Base-by-base conservation (phyloP, 192 early-diverging fungal species). In the Backusella parvicylindrica region DNA sequence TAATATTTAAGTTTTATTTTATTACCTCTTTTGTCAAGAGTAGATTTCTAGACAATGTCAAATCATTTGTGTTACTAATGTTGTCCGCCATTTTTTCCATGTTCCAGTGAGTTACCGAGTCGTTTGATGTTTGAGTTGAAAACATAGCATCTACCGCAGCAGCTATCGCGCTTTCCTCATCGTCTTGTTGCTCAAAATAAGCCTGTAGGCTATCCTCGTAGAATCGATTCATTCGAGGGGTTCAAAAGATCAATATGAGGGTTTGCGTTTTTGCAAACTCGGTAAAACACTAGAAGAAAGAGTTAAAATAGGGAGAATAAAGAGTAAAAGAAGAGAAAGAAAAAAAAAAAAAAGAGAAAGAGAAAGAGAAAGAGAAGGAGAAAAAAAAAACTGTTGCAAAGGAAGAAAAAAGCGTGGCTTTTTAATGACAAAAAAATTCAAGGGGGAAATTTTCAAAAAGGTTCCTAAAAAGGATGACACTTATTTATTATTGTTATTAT, bases 121-220 rank as follows among this genome's bases (percentile, higher is more conserved):
- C 53, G 53, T 60, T 23, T 60, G 53, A 60, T 60, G 53, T 60
- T 60, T 60, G 53, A 60, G 53, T 60, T 60, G 53, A 60, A 60
- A 60, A 60, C 53, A 60, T 60, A 60, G 53, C 66, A 36, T 33
- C 66, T 18, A 68, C 36, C 21, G 66, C 66, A 23, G 36, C 66
- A n/a, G 21, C 21, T 38, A 36, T 38, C 36, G 66, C 66, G 21
- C 33, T 23, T 68, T 68, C 66, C 32, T 68, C 36, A 36, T 68
- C 66, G 36, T 68, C 35, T 68, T 68, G 66, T 38, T 68, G 66
- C 33, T 68, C 66, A 68, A 68, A 68, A 68, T 68, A 68, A 68
- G 66, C 66, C 36, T 68, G 66, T 38, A 68, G 36, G 36, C 66
- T 68, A 33, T 68, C 66, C 36, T 36, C 66, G 66, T 60, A 60